Evolutionary conservation across 176 grass and related monocot genomes (phyloP).

Genomic region (Triticum timopheevii): DNA sequence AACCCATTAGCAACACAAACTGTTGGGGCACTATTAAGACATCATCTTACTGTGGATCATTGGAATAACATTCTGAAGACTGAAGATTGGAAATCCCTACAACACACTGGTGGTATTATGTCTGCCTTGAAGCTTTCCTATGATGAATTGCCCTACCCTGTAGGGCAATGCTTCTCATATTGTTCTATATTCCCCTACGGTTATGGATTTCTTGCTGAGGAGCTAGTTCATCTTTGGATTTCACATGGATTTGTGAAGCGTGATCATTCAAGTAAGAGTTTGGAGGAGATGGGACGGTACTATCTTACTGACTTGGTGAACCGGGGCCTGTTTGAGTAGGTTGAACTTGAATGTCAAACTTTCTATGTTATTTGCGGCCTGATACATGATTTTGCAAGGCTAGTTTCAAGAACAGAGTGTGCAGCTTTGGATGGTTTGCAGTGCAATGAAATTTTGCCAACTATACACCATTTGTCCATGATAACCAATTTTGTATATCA

Average conservation of each 20-base stretch:
- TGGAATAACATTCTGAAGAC: conserved; percentile 22
- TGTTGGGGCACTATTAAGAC: not conserved
- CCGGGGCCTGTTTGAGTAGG: conserved; percentile 1
- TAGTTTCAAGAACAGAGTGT: conserved; percentile 24
- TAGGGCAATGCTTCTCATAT: not conserved
- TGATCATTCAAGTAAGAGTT: not conserved
- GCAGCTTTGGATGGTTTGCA: not conserved
- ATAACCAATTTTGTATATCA: conserved; percentile 12
- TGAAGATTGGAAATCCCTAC: conserved; percentile 24
- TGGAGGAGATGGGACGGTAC: conserved; percentile 29
- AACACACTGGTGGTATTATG: conserved; percentile 15
- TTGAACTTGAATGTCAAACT: not conserved
- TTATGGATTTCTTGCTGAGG: not conserved
- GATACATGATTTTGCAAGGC: conserved; percentile 39
- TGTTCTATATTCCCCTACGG: conserved; percentile 10
- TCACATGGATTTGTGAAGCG: conserved; percentile 44
- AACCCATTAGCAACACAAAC: conserved; percentile 35
- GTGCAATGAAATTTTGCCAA: not conserved
- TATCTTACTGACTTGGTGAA: conserved; percentile 27
- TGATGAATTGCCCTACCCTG: not conserved
- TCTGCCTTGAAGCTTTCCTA: conserved; percentile 15
- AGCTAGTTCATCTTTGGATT: conserved; percentile 37
- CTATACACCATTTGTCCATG: conserved; percentile 36
- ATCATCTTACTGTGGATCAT: not conserved
- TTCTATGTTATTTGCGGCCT: conserved; percentile 24